Evolutionary conservation across 345 rosid genomes (phyloP).

Genomic region (Bretschneidera sinensis): DNA sequence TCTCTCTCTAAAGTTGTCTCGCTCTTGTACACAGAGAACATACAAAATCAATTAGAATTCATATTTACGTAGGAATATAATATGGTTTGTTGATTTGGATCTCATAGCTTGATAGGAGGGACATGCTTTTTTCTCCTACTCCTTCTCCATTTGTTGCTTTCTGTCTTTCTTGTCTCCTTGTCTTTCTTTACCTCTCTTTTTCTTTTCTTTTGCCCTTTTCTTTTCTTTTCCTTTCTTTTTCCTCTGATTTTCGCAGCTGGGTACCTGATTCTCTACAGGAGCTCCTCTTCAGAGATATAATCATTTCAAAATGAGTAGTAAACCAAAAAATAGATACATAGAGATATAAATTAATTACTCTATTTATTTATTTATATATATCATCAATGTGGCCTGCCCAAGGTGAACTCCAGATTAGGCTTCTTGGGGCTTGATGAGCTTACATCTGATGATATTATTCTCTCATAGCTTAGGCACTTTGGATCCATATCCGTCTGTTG

Average conservation of each 20-base stretch:
- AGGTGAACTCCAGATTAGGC: constrained; percentile 93
- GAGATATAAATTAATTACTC: background rate
- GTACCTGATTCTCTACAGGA: constrained; percentile 56
- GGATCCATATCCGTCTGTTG: constrained; percentile 62
- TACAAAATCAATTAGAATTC: constrained; percentile 48
- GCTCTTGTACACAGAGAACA: constrained; percentile 24
- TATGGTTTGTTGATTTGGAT: constrained; percentile 43
- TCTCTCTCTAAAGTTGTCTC: no score
- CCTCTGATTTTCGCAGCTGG: constrained; percentile 33
- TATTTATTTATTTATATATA: no score
- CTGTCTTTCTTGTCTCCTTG: constrained; percentile 85
- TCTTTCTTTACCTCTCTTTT: constrained; percentile 52
- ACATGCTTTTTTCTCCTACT: constrained; percentile 32
- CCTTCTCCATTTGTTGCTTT: constrained; percentile 64
- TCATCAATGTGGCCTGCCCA: constrained; percentile 76
- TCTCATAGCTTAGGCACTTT: constrained; percentile 69
- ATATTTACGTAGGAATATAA: constrained; percentile 50
- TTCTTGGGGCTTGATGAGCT: constrained; percentile 83
- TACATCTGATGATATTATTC: constrained; percentile 57
- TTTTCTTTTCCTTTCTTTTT: constrained; percentile 25
- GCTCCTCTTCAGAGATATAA: constrained; percentile 27
- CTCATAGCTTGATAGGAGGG: constrained; percentile 28
- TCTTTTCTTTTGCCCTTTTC: constrained; percentile 23
- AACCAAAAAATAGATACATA: background rate
- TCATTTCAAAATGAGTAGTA: constrained; percentile 42